A percentile compares a stretch with the other conserved stretches of the same genome.
Evolutionary conservation across 768 basidiomycete species (phyloP).

Genomic region (Lactarius sp.): DNA sequence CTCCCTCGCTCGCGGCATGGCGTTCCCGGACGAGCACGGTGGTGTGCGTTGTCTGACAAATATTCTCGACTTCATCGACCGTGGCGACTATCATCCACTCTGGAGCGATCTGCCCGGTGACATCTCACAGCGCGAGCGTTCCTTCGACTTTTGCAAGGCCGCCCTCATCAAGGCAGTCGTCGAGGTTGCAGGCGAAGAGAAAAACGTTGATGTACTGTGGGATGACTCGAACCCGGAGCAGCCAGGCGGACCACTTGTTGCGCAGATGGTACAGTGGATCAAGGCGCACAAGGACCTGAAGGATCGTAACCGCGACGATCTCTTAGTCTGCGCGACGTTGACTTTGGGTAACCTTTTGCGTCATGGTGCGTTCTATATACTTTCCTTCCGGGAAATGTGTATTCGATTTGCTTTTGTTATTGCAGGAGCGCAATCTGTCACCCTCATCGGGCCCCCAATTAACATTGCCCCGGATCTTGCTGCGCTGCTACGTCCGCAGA

Average conservation of each 20-base stretch:
- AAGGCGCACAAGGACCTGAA: conserved; percentile 44
- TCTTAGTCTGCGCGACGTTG: conserved; percentile 78
- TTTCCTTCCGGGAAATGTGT: background rate
- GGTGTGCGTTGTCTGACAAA: conserved; percentile 53
- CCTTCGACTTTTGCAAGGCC: conserved; percentile 78
- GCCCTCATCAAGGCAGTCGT: conserved; percentile 83
- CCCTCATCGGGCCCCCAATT: conserved; percentile 48
- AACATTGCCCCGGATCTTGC: conserved; percentile 63
- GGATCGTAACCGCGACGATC: conserved; percentile 55
- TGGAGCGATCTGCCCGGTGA: conserved; percentile 53
- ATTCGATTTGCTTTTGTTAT: background rate
- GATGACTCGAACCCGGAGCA: conserved; percentile 49
- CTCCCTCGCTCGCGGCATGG: conserved; percentile 61
- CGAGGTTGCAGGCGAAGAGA: conserved; percentile 78
- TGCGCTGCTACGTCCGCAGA: conserved; percentile 51
- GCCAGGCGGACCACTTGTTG: conserved; percentile 69
- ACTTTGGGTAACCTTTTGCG: conserved; percentile 77
- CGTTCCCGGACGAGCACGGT: conserved; percentile 52
- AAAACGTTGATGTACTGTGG: conserved; percentile 75
- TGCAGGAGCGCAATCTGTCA: conserved; percentile 53
- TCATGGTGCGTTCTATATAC: conserved; percentile 46
- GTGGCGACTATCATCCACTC: conserved; percentile 58
- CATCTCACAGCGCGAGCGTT: conserved; percentile 56
- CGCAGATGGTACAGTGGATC: conserved; percentile 73
- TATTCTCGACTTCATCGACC: conserved; percentile 72